Evolutionary conservation across 805 yeast species (phyloP).

Genomic region (Kockiozyma suomiensis): DNA sequence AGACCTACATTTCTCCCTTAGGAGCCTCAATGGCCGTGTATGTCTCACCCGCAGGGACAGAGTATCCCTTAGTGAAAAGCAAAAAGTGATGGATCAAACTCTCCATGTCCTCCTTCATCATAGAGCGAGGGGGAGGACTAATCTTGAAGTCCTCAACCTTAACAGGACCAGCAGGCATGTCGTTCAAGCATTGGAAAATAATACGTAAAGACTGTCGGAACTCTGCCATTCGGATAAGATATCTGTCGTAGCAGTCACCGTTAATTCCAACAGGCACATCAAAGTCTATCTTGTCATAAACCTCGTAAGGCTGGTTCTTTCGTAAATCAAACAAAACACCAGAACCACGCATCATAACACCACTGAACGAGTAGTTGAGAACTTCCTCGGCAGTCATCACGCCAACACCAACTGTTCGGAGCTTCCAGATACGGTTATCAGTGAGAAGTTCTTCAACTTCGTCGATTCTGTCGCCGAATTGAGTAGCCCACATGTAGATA

Average conservation of each 20-base stretch:
- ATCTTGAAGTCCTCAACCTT: slow-evolving; percentile 89
- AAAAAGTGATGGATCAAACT: slow-evolving; percentile 87
- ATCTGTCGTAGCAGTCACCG: slow-evolving; percentile 92
- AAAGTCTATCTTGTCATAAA: slow-evolving; percentile 81
- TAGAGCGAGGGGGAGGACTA: slow-evolving; percentile 74
- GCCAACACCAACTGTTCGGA: slow-evolving; percentile 81
- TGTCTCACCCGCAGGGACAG: slow-evolving; percentile 88
- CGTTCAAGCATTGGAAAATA: slow-evolving; percentile 85
- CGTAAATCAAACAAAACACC: slow-evolving; percentile 87
- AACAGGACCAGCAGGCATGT: slow-evolving; percentile 90
- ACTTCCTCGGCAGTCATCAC: slow-evolving; percentile 85
- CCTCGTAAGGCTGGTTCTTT: slow-evolving; percentile 87
- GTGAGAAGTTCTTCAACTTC: slow-evolving; percentile 88
- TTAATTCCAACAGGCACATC: slow-evolving; percentile 83
- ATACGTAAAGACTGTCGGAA: slow-evolving; percentile 88
- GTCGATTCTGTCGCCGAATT: slow-evolving; percentile 89
- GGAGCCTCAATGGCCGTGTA: slow-evolving; percentile 93
- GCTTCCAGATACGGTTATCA: slow-evolving; percentile 90
- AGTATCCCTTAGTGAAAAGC: slow-evolving; percentile 83
- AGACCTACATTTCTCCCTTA: slow-evolving; percentile 78
- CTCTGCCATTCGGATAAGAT: slow-evolving; percentile 85
- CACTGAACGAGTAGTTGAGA: slow-evolving; percentile 73
- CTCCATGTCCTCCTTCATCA: slow-evolving; percentile 93
- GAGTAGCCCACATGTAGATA: slow-evolving; percentile 95
- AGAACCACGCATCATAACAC: slow-evolving; percentile 89